These are phyloP conservation scores for Phytopythium sindhum DNA, from an alignment of 352 stramenopile species.

Conservation along the genomic window DNA sequence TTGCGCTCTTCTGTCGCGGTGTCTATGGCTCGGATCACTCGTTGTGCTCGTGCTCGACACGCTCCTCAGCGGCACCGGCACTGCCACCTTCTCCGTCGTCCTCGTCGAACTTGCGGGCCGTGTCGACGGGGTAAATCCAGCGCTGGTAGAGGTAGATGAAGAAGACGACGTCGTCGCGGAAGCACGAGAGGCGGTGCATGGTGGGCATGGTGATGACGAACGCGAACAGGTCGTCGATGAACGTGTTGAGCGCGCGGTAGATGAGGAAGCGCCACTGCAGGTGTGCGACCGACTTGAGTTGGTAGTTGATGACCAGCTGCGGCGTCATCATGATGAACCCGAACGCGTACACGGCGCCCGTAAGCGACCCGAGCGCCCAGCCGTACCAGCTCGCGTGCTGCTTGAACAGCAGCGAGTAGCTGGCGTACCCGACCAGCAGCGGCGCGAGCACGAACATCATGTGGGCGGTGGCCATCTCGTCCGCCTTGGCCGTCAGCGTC, in stretches of 20 bases:
- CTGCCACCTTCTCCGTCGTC: constrained; percentile 20
- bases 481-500: constrained; percentile 54
- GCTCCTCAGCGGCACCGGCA: background rate
- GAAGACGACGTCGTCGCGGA: constrained; percentile 91
- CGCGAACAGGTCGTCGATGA: constrained; percentile 92
- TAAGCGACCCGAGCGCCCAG: constrained; percentile 86
- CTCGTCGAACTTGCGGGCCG: constrained; percentile 36
- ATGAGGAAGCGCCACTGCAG: constrained; percentile 93
- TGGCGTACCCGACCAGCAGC: constrained; percentile 66
- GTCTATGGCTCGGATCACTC: background rate
- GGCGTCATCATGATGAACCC: constrained; percentile 91
- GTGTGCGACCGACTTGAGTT: constrained; percentile 89
- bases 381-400: constrained; percentile 78
- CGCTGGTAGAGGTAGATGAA: constrained; percentile 89
- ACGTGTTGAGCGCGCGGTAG: constrained; percentile 93
- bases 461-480: constrained; percentile 82
- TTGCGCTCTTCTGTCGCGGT: background rate
- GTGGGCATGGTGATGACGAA: constrained; percentile 91
- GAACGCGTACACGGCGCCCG: constrained; percentile 87
- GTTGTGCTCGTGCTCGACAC: background rate
- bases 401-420: constrained; percentile 85
- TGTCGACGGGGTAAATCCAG: constrained; percentile 90
- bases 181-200: constrained; percentile 87
- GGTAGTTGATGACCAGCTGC: constrained; percentile 93
- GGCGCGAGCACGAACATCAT: constrained; percentile 76